A percentile compares a stretch with the other conserved stretches of the same genome.
These are phyloP conservation scores for Colletotrichum lini DNA, from an alignment of 2,329 filamentous ascomycete genomes.

Conservation along the genomic window DNA sequence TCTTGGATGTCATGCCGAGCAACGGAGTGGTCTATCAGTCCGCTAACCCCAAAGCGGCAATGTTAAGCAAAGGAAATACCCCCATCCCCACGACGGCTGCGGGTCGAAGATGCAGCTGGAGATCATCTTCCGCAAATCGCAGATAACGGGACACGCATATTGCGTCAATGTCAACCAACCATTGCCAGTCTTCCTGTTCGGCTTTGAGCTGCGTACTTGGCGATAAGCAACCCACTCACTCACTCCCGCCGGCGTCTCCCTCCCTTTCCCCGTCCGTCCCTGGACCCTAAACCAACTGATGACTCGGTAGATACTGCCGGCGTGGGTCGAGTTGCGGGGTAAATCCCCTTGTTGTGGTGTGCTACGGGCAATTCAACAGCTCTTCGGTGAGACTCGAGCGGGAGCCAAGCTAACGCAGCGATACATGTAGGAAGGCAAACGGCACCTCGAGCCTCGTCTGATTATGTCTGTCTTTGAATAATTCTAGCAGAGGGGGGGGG, in stretches of 20 bases:
- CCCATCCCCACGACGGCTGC: constrained; percentile 1
- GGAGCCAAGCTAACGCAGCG: no score
- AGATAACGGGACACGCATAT: constrained; percentile 1
- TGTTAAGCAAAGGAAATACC: constrained; percentile 29
- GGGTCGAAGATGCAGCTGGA: constrained; percentile 7
- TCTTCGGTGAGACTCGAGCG: no score
- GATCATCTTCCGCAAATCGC: constrained; percentile 16
- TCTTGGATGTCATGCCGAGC: background rate
- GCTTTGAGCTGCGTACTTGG: background rate
- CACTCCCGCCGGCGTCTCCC: background rate
- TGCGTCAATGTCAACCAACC: background rate
- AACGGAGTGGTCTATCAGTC: background rate
- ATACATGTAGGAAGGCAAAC: background rate
- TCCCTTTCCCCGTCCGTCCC: background rate
- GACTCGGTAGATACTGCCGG: background rate
- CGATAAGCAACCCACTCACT: background rate
- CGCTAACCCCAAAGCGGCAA: constrained; percentile 24
- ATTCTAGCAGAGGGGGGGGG: no score
- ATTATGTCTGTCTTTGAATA: background rate
- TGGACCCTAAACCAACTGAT: background rate
- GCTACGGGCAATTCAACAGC: no score
- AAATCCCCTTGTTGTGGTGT: background rate
- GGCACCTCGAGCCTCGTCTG: background rate
- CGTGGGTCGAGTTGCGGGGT: background rate
- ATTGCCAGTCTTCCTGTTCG: no score